These are phyloP conservation scores for Rhodotorula sp. DNA, from an alignment of 1,284 basidiomycete genomes.

Conservation along the genomic window DNA sequence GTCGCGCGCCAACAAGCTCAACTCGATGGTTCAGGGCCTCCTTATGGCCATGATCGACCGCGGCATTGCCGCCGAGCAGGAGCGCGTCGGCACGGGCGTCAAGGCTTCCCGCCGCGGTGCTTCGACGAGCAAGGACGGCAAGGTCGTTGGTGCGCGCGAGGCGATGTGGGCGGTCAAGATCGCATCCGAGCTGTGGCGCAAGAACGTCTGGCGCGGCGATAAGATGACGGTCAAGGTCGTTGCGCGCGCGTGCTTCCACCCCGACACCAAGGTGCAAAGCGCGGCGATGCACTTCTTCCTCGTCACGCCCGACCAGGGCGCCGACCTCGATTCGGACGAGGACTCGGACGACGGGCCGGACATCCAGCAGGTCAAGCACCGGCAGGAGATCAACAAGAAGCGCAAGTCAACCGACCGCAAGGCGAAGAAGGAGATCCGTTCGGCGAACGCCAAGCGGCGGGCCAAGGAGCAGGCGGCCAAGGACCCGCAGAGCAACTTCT, in stretches of 20 bases:
- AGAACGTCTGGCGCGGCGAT: slow-evolving; percentile 87
- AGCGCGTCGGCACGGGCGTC: slow-evolving; percentile 70
- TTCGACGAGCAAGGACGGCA: slow-evolving; percentile 30
- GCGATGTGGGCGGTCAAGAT: slow-evolving; percentile 98
- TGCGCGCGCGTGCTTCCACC: slow-evolving; percentile 89
- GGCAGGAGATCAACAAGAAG: slow-evolving; percentile 85
- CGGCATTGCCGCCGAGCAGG: slow-evolving; percentile 76
- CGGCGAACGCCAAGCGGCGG: slow-evolving; percentile 68
- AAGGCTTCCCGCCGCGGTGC: slow-evolving; percentile 40
- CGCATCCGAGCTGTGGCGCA: slow-evolving; percentile 92
- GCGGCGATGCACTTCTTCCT: slow-evolving; percentile 98
- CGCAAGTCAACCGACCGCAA: slow-evolving; percentile 76
- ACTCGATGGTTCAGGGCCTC: slow-evolving; percentile 93
- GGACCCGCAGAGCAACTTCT: slow-evolving; percentile 69
- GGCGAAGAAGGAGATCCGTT: slow-evolving; percentile 68
- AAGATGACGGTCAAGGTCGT: slow-evolving; percentile 88
- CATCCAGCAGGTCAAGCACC: slow-evolving; percentile 74
- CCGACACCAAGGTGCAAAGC: slow-evolving; percentile 89
- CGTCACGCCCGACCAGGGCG: slow-evolving; percentile 62
- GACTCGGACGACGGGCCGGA: slow-evolving; percentile 66
- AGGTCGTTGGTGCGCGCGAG: slow-evolving; percentile 56
- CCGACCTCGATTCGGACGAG: slow-evolving; percentile 64
- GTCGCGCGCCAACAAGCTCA: slow-evolving; percentile 92
- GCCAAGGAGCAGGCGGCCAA: slow-evolving; percentile 55
- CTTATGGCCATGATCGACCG: slow-evolving; percentile 94